phyloP scores from a whole-genome alignment of 345 rosid species.

The Acer yangbiense region DNA sequence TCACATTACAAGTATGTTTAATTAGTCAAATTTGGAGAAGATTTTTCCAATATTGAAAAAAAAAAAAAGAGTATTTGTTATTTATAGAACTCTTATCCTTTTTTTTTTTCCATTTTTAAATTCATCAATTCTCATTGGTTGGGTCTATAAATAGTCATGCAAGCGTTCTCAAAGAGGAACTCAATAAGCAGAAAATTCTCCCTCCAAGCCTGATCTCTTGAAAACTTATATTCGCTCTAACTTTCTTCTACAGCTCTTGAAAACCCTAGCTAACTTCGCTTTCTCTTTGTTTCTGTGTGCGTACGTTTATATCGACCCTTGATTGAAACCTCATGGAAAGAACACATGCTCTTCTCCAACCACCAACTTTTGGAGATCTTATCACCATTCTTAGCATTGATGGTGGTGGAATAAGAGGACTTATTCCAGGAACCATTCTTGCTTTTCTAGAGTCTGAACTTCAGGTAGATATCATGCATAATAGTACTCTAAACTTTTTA shows the following conservation, averaged over 20 bases:
- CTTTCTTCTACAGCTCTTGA: not conserved
- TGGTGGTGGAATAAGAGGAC: constrained; percentile 53
- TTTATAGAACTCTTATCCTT: not conserved
- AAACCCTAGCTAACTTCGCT: not conserved
- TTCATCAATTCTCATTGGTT: not conserved
- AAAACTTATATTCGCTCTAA: not conserved
- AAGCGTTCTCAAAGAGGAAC: not conserved
- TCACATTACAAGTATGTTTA: not conserved
- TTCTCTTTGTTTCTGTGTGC: not conserved
- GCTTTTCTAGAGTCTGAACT: constrained; percentile 41
- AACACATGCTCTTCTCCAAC: constrained; percentile 36
- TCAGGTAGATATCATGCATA: constrained; percentile 30
- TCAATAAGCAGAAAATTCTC: no score
- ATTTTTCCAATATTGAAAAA: not conserved
- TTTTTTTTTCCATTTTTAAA: no score
- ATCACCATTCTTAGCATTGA: constrained; percentile 52
- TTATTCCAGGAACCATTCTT: constrained; percentile 45
- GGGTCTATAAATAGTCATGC: constrained; percentile 1
- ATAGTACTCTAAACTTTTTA: not conserved
- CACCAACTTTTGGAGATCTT: constrained; percentile 37
- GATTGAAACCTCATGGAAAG: constrained; percentile 27
- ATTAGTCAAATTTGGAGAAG: not conserved
- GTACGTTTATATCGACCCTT: not conserved
- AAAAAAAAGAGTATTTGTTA: no score
- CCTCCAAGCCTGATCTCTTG: no score